These are phyloP conservation scores for Diplocarpon rosae DNA, from an alignment of 2,329 filamentous ascomycete genomes.

Conservation along the genomic window DNA sequence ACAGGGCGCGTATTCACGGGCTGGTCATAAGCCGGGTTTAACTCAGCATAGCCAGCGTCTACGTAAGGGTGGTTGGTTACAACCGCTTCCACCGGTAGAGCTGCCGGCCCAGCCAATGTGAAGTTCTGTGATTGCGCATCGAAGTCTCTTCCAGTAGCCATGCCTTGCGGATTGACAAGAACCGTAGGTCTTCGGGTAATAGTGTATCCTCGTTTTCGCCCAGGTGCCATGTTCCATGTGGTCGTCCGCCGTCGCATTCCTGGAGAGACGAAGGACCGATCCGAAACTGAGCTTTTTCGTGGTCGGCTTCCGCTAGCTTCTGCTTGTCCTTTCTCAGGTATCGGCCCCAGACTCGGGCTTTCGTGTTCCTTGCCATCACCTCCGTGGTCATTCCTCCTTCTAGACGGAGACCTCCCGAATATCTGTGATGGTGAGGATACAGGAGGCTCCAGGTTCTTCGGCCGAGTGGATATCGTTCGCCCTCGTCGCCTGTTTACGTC, in stretches of 20 bases:
- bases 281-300: constrained; percentile 10
- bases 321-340: constrained; percentile 5
- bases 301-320: constrained; percentile 4
- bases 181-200: constrained; percentile 11
- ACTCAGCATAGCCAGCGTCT: constrained; percentile 29
- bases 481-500: constrained; percentile 8
- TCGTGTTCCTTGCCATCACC: not conserved
- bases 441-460: constrained; percentile 4
- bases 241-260: constrained; percentile 7
- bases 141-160: constrained; percentile 7
- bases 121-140: constrained; percentile 17
- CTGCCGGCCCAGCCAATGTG: constrained; percentile 22
- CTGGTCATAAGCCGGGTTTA: constrained; percentile 45
- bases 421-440: constrained; percentile 10
- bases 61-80: constrained; percentile 29
- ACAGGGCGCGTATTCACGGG: constrained; percentile 37
- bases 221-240: constrained; percentile 10
- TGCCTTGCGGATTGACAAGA: constrained; percentile 1
- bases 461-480: constrained; percentile 11
- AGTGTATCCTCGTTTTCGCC: constrained; percentile 5
- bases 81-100: constrained; percentile 13
- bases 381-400: constrained; percentile 1
- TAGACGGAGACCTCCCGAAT: constrained; percentile 5
- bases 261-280: constrained; percentile 8
- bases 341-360: constrained; percentile 1